A percentile compares a stretch with the other conserved stretches of the same genome.
phyloP scores from a whole-genome alignment of 2,329 filamentous ascomycete species.

The Colletotrichum sp. region DNA sequence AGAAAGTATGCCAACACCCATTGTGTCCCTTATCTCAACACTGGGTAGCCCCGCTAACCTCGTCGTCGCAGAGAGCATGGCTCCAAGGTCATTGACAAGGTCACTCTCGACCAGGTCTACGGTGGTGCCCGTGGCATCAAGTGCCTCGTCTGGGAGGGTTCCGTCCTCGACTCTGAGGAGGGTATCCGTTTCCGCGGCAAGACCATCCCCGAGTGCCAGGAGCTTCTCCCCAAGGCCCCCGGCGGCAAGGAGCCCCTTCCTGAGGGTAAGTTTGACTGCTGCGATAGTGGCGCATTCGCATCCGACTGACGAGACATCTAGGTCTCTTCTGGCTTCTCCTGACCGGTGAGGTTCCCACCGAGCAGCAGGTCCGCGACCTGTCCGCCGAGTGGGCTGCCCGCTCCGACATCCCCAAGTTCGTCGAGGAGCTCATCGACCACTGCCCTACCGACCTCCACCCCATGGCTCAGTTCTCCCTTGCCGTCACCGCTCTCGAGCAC shows the following conservation, averaged over 20 bases:
- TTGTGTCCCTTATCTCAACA: constrained; percentile 7
- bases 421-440: constrained; percentile 99
- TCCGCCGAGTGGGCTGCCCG: constrained; percentile 99
- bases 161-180: constrained; percentile 97
- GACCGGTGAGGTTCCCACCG: constrained; percentile 95
- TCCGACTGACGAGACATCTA: constrained; percentile 31
- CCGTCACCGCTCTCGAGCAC: constrained; percentile 97
- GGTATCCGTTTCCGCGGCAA: constrained; percentile 99
- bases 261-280: constrained; percentile 66
- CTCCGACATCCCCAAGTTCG: constrained; percentile 95
- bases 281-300: background rate
- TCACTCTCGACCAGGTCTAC: constrained; percentile 99
- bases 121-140: constrained; percentile 99
- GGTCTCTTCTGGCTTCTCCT: constrained; percentile 99
- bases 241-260: constrained; percentile 97
- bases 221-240: constrained; percentile 94
- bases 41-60: constrained; percentile 20
- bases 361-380: constrained; percentile 98
- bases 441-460: constrained; percentile 98
- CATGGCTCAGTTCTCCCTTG: constrained; percentile 99
- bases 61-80: constrained; percentile 76
- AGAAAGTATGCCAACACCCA: constrained; percentile 73
- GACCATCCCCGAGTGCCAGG: constrained; percentile 98
- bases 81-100: constrained; percentile 94
- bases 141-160: constrained; percentile 97